Base-by-base conservation (phyloP, 768 basidiomycete genomes). In the Tephrocybe sp. region DNA sequence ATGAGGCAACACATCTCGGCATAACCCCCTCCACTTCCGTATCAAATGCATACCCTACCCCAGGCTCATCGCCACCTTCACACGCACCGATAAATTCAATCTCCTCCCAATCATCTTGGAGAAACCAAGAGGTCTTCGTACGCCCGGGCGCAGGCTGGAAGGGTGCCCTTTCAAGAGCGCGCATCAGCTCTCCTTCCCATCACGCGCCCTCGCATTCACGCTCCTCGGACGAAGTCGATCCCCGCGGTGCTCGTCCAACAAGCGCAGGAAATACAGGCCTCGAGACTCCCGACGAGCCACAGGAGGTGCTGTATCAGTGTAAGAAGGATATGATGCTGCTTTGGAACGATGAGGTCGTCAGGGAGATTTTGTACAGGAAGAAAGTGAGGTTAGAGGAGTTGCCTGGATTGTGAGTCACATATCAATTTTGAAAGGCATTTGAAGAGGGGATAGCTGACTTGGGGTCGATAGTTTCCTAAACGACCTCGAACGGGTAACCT, bases 381-480 rank as follows among this genome's bases (percentile, higher is more conserved):
- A 84, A 82, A 60, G 76, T 89, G 42, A 66, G 84, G 44, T 61
- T 88, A 15, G 84, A 89, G 60, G 87, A 91, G 58, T 73, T 74
- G 56, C 81, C 83, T 53, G 87, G 87, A 30, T 91, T 89, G 87
- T 89, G 57, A 64, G 86, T 79, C 21, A n/a, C 29, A 8, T 21
- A 39, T 24, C 13, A 39, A 40, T 31, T 19, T 37, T 22, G 37
- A 12, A 15, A 25, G 10, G 16, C 18, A 47, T 25, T 27, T 22
- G 6, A 29, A 29, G 11, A 29, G 27, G 11, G 27, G 27, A 29
- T 5, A 29, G 27, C 27, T 29, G 27, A 11, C n/a, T n/a, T n/a
- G n/a, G n/a, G n/a, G n/a, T n/a, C n/a, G n/a, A n/a, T n/a, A 91
- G 88, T 63, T 91, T 86, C 64, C 63, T 90, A 49, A 79, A 91